Evolutionary conservation across 441 rosid genomes (phyloP).

Genomic region (Jatropha podagrica): DNA sequence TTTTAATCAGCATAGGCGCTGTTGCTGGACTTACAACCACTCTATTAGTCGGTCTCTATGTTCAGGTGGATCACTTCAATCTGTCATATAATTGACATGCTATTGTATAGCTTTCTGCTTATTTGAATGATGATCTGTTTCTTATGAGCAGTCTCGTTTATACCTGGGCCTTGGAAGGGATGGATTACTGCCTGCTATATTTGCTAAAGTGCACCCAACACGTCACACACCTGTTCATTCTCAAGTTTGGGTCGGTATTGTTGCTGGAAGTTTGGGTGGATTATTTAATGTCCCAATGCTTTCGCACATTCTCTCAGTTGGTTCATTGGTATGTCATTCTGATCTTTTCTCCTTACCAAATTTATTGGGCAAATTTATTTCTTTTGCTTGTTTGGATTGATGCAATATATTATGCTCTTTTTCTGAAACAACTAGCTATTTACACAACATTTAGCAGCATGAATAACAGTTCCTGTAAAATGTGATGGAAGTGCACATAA

Average conservation of each 20-base stretch:
- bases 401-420: too few species aligned
- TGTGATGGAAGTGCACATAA: not conserved
- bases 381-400: not conserved
- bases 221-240: slow-evolving; percentile 88
- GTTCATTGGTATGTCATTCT: slow-evolving; percentile 71
- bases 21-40: slow-evolving; percentile 97
- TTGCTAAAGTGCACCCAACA: slow-evolving; percentile 59
- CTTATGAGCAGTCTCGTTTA: slow-evolving; percentile 71
- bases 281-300: slow-evolving; percentile 78
- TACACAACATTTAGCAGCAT: not conserved
- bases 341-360: not conserved
- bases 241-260: slow-evolving; percentile 93
- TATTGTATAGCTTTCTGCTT: slow-evolving; percentile 13
- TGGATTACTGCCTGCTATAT: slow-evolving; percentile 37
- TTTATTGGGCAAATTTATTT: not conserved
- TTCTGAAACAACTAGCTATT: slow-evolving; percentile 3
- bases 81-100: slow-evolving; percentile 16
- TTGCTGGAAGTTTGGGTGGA: slow-evolving; percentile 80
- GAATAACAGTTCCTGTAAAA: not conserved
- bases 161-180: slow-evolving; percentile 47
- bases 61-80: slow-evolving; percentile 45
- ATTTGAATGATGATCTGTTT: slow-evolving; percentile 30
- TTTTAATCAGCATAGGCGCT: slow-evolving; percentile 88
- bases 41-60: slow-evolving; percentile 50
- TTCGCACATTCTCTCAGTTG: slow-evolving; percentile 95